Percentiles rank a stretch among this genome's conserved stretches.
phyloP scores from a whole-genome alignment of 441 rosid species.

The Rhodomyrtus psidioides region DNA sequence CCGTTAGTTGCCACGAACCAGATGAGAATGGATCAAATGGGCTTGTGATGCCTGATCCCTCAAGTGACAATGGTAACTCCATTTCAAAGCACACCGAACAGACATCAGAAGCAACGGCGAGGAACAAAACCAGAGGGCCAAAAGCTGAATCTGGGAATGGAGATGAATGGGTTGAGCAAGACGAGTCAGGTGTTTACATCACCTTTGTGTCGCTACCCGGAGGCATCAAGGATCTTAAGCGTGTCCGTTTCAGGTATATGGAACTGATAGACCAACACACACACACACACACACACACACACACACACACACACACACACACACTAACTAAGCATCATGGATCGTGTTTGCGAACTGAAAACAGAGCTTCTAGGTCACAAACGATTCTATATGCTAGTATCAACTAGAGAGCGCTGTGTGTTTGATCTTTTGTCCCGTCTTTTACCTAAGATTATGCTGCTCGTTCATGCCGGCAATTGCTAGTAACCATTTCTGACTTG shows the following conservation, averaged over 20 bases:
- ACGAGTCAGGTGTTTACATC: slow-evolving; percentile 7
- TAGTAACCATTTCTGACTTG: not conserved
- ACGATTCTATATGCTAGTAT: not conserved
- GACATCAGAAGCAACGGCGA: not conserved
- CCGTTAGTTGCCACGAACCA: not conserved
- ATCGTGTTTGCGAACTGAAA: not conserved
- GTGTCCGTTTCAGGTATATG: slow-evolving; percentile 11
- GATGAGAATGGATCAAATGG: not conserved
- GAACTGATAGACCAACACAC: not conserved
- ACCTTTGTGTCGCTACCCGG: not conserved
- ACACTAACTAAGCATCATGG: not conserved
- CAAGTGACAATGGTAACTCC: not conserved
- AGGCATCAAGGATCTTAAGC: slow-evolving; percentile 7
- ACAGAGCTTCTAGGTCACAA: not conserved
- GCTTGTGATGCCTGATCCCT: not conserved
- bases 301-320: no score
- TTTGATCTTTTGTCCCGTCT: not conserved
- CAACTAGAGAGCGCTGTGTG: not conserved
- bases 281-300: no score
- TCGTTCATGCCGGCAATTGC: not conserved
- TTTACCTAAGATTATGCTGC: not conserved
- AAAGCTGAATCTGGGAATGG: not conserved
- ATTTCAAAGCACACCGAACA: not conserved
- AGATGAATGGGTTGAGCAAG: slow-evolving; percentile 8
- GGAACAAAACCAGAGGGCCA: not conserved